These are phyloP conservation scores for Solanum clarkiae DNA, from an alignment of 257 asterid species.

Conservation along the genomic window DNA sequence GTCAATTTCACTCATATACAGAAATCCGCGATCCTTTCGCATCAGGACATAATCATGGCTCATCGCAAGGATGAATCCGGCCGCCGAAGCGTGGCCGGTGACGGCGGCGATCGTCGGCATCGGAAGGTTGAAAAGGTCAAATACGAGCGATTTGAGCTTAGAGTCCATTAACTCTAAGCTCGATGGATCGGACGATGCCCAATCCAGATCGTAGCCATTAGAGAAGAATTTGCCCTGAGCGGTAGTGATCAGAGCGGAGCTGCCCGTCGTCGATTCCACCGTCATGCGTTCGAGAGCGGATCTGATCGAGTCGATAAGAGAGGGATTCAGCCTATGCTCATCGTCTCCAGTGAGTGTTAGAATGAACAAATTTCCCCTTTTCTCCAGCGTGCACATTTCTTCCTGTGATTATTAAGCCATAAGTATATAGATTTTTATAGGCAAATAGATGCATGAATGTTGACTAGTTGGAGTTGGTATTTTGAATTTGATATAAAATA, in stretches of 20 bases:
- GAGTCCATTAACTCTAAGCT: slow-evolving; percentile 12
- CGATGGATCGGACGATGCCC: slow-evolving; percentile 25
- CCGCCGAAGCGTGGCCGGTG: slow-evolving; percentile 55
- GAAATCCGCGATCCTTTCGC: slow-evolving; percentile 44
- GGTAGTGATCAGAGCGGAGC: slow-evolving; percentile 51
- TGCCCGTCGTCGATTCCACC: slow-evolving; percentile 9
- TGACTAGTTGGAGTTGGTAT: background rate
- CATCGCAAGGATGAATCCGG: slow-evolving; percentile 43
- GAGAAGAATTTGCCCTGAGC: slow-evolving; percentile 64
- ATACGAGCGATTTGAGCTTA: slow-evolving; percentile 22
- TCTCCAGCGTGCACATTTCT: slow-evolving; percentile 35
- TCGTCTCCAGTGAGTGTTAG: slow-evolving; percentile 42
- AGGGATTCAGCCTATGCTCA: slow-evolving; percentile 54
- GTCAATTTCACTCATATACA: slow-evolving; percentile 59
- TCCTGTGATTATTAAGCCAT: background rate
- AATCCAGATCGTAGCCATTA: slow-evolving; percentile 50
- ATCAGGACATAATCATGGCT: slow-evolving; percentile 52
- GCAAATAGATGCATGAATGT: background rate
- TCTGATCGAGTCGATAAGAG: slow-evolving; percentile 34
- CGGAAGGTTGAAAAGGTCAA: slow-evolving; percentile 44
- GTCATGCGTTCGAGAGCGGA: slow-evolving; percentile 20
- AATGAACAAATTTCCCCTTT: slow-evolving; percentile 33
- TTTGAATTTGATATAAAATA: no score
- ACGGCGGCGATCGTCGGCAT: slow-evolving; percentile 82
- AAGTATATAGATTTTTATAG: no score